Conservation (phyloP, 225 moss, liverwort and hornwort genomes). For the Bryum argenteum region DNA sequence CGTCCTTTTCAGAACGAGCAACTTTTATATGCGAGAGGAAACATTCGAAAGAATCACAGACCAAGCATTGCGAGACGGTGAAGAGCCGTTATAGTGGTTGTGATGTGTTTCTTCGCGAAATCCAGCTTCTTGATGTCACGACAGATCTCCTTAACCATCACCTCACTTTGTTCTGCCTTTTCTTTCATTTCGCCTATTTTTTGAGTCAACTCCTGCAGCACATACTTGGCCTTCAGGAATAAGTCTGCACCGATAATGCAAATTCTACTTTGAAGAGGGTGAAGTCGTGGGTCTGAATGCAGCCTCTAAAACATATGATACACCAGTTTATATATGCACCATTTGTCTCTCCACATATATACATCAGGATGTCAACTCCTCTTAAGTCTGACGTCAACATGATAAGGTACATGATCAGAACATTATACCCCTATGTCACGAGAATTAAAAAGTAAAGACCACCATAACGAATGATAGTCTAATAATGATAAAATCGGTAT, state of each 20-base stretch:
- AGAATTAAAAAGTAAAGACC: not conserved
- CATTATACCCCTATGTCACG: not conserved
- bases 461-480: not conserved
- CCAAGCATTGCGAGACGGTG: conserved; percentile 97
- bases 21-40: not conserved
- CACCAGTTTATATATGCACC: conserved; percentile 5
- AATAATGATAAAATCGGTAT: not conserved
- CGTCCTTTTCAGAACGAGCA: not conserved
- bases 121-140: conserved; percentile 94
- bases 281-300: not conserved
- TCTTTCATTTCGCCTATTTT: conserved; percentile 89
- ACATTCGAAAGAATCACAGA: conserved; percentile 25
- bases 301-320: conserved; percentile 3
- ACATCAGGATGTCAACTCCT: not conserved
- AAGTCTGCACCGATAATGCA: conserved; percentile 6
- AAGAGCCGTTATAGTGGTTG: conserved; percentile 85
- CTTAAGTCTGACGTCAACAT: conserved; percentile 6
- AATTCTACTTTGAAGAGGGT: conserved; percentile 6
- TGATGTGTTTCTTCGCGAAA: conserved; percentile 93
- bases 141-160: conserved; percentile 97
- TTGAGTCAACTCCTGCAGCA: conserved; percentile 73
- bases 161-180: conserved; percentile 94
- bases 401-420: not conserved
- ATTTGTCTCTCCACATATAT: not conserved
- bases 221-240: not conserved